Base-by-base conservation (phyloP, 2,329 filamentous ascomycete genomes). In the Xylaria polymorpha region DNA sequence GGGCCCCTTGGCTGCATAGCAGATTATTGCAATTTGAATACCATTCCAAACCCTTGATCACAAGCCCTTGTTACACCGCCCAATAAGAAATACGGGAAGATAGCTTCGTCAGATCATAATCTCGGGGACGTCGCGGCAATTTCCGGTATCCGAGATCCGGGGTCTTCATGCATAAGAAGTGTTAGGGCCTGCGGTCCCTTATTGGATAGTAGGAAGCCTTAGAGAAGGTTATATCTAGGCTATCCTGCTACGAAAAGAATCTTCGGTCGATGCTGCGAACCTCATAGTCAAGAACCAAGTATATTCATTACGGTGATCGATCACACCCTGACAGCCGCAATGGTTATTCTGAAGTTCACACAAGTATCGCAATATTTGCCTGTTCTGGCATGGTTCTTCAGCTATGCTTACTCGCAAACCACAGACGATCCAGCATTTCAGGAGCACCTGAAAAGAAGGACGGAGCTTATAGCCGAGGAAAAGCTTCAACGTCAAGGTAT, bases 401-500 rank as follows among this genome's bases (percentile, higher is more conserved):
- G 61, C 39, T 32, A 56, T 57, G 61, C 20, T 39, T 46, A 20
- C 41, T 35, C 61, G 9, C 61, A 64, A 46, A 37, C 29, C 20
- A 20, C 43, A 5, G 43, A 60, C 18, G 46, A 68, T 46, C 60
- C 66, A 25, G 66, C 66, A 10, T 53, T 68, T 44, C 43, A 68
- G 32, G 53, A 64, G 18, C 66, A 68, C 41, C 22, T 64, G 37
- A 61, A 57, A 20, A 63, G 48, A 56, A 61, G 61, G 43, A 57
- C 66, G 14, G 60, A 56, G 5, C 66, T 68, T n/a, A 68, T 64
- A 20, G 60, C 53, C 1, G 29, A 51, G 10, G 66, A 68, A 46
- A 68, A 64, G 44, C 53, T 53, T 55, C 59, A 64, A 53, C 50
- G 66, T 53, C 60, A 64, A 64, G 66, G 66, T 64, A 60, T 46